These are phyloP conservation scores for Ophiorrhiza pumila DNA, from an alignment of 257 asterid species.

Conservation along the genomic window DNA sequence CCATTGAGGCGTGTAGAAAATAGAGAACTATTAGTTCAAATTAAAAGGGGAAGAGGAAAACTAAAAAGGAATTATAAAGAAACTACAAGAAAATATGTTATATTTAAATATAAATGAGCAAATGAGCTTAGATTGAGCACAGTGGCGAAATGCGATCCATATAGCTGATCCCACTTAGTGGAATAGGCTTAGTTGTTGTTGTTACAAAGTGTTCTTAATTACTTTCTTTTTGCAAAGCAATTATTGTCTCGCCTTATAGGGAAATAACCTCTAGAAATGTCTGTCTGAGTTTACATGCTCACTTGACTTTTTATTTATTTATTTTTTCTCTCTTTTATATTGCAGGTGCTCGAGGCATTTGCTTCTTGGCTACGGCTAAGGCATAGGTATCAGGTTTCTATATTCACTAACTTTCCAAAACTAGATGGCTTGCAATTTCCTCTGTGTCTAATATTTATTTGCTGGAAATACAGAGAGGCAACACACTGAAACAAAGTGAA, in stretches of 20 bases:
- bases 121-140: too few species aligned
- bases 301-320: constrained; percentile 11
- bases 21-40: too few species aligned
- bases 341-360: constrained; percentile 97
- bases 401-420: not conserved
- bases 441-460: not conserved
- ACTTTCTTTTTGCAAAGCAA: not conserved
- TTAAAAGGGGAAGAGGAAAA: too few species aligned
- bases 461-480: not conserved
- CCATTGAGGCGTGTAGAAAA: too few species aligned
- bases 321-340: constrained; percentile 23
- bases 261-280: not conserved
- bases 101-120: too few species aligned
- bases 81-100: too few species aligned
- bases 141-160: too few species aligned
- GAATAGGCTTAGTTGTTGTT: too few species aligned
- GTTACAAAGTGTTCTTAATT: not conserved
- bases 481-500: not conserved
- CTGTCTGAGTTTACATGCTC: not conserved
- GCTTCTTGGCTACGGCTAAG: constrained; percentile 98
- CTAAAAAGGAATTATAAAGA: too few species aligned
- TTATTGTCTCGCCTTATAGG: not conserved
- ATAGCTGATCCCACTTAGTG: not conserved
- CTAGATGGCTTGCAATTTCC: not conserved
- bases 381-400: constrained; percentile 62